Evolutionary conservation across 164 flowering plant genomes (phyloP).

Genomic region (Buxus sempervirens): DNA sequence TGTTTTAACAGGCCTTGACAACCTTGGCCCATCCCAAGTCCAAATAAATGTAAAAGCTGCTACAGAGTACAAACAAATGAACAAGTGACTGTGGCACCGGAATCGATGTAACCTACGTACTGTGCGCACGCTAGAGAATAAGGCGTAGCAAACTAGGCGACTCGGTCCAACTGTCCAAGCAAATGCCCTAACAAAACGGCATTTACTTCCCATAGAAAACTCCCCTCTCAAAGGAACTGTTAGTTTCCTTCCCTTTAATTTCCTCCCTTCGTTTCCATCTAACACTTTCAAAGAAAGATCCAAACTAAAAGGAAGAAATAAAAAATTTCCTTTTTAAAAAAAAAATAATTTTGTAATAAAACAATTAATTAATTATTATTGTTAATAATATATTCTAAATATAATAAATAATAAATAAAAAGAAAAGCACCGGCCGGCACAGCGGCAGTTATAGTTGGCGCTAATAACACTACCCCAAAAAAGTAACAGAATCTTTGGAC

Average conservation of each 20-base stretch:
- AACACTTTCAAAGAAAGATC: conserved; percentile 24
- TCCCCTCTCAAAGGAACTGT: conserved; percentile 24
- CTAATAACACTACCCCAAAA: conserved; percentile 4
- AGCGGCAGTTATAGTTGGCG: conserved; percentile 15
- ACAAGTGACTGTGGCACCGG: no score
- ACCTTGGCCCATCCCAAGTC: no score
- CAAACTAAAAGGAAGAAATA: conserved; percentile 19
- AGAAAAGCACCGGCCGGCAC: conserved; percentile 12
- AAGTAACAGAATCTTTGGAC: conserved; percentile 11
- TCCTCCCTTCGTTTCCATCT: conserved; percentile 21
- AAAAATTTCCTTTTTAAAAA: background rate
- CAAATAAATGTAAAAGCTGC: no score
- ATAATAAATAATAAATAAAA: background rate
- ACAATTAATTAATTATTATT: no score
- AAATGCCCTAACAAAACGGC: conserved; percentile 21
- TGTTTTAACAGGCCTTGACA: no score
- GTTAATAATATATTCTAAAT: no score
- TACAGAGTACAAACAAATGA: no score
- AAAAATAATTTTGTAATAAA: no score
- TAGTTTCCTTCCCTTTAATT: conserved; percentile 28
- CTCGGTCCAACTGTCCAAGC: conserved; percentile 11
- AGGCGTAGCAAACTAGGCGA: background rate
- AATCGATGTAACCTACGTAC: no score
- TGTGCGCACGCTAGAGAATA: background rate
- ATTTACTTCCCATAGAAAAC: conserved; percentile 21